Evolutionary conservation across 2,329 filamentous ascomycete species (phyloP).

Genomic region (Tolypocladium guangdongense): DNA sequence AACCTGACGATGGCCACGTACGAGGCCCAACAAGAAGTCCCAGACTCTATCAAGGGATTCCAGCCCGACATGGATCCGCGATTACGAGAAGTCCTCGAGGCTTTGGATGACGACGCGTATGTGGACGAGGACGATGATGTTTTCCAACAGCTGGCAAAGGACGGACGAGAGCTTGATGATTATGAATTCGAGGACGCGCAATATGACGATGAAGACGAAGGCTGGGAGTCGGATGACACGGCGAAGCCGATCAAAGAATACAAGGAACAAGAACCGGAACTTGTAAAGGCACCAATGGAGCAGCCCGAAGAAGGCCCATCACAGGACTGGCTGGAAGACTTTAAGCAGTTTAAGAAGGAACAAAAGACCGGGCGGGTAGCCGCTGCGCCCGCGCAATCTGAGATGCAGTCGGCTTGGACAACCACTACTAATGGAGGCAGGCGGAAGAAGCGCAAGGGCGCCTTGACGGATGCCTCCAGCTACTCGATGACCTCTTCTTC

Average conservation of each 20-base stretch:
- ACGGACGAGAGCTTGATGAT: constrained; percentile 63
- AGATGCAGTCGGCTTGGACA: constrained; percentile 60
- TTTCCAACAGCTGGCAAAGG: constrained; percentile 62
- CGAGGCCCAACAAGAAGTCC: constrained; percentile 85
- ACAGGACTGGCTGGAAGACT: constrained; percentile 83
- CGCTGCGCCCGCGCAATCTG: constrained; percentile 41
- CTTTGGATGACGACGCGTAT: constrained; percentile 89
- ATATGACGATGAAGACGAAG: constrained; percentile 56
- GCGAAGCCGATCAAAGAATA: constrained; percentile 61
- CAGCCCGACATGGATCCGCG: constrained; percentile 97
- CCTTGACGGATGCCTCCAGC: constrained; percentile 73
- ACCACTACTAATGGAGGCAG: constrained; percentile 70
- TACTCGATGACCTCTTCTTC: constrained; percentile 92
- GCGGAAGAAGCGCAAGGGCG: constrained; percentile 90
- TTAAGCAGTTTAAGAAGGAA: constrained; percentile 88
- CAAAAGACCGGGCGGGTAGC: constrained; percentile 37
- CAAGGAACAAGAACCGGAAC: constrained; percentile 35
- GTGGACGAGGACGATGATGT: constrained; percentile 86
- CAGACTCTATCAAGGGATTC: constrained; percentile 84
- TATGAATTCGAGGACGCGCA: constrained; percentile 67
- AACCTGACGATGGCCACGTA: constrained; percentile 70
- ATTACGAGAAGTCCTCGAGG: constrained; percentile 81
- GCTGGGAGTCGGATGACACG: constrained; percentile 92
- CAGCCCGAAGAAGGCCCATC: constrained; percentile 51
- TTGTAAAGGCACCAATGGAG: constrained; percentile 33